phyloP scores from a whole-genome alignment of 768 basidiomycete species.

The Tubosaeta brunneosetosa region DNA sequence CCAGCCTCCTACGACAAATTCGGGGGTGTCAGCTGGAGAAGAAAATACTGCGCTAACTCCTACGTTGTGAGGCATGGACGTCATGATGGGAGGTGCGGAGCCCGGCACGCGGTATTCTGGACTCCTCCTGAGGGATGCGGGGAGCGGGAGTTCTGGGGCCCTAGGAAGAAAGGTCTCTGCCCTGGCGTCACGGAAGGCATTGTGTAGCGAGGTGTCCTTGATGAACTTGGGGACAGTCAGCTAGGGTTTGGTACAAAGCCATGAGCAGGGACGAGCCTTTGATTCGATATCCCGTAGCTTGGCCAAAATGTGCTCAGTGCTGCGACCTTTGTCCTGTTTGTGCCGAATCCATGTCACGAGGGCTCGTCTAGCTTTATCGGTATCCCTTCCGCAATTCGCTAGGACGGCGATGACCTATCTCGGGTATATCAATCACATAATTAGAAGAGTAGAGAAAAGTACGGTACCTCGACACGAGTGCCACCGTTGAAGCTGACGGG shows the following conservation, averaged over 20 bases:
- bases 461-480: constrained; percentile 30
- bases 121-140: not conserved
- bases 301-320: constrained; percentile 27
- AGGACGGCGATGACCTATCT: constrained; percentile 29
- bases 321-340: constrained; percentile 28
- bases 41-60: not conserved
- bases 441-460: not conserved
- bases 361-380: constrained; percentile 22
- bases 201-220: constrained; percentile 23
- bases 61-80: not conserved
- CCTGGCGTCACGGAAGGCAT: constrained; percentile 32
- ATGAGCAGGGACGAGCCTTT: constrained; percentile 18
- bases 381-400: constrained; percentile 32
- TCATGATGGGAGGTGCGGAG: not conserved
- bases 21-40: not conserved
- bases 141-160: constrained; percentile 25
- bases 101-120: not conserved
- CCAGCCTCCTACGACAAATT: not conserved
- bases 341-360: constrained; percentile 27
- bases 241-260: not conserved
- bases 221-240: constrained; percentile 24
- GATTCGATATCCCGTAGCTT: constrained; percentile 27
- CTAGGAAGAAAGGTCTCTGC: constrained; percentile 26
- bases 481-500: constrained; percentile 25
- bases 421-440: not conserved